Conservation (phyloP, 306 rosid genomes). For the Quercus mongolica region DNA sequence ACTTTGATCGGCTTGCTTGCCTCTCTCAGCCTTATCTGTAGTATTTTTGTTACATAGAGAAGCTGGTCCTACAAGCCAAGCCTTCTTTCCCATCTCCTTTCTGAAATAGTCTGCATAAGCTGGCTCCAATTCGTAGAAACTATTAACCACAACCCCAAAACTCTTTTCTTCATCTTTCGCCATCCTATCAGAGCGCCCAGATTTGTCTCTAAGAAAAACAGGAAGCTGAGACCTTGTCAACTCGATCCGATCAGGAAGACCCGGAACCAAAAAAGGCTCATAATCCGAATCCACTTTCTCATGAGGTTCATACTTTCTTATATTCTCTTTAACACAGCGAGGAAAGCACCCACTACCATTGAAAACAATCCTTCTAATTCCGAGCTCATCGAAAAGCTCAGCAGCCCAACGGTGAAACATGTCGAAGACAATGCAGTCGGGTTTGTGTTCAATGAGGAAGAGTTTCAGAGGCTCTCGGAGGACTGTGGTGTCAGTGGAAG, state of each 20-base stretch:
- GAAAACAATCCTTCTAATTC: slow-evolving; percentile 39
- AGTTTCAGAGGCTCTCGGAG: slow-evolving; percentile 44
- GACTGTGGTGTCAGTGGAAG: slow-evolving; percentile 30
- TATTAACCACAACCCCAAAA: slow-evolving; percentile 48
- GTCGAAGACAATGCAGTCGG: slow-evolving; percentile 56
- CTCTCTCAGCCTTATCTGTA: slow-evolving; percentile 43
- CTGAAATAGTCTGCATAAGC: slow-evolving; percentile 38
- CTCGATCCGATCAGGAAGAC: slow-evolving; percentile 43
- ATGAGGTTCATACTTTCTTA: slow-evolving; percentile 5
- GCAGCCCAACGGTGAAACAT: slow-evolving; percentile 53
- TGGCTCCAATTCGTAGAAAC: slow-evolving; percentile 55
- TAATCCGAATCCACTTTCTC: slow-evolving; percentile 37
- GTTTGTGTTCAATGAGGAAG: slow-evolving; percentile 29
- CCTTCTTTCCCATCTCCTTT: slow-evolving; percentile 26
- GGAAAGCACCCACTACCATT: slow-evolving; percentile 53
- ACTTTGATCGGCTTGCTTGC: slow-evolving; percentile 31
- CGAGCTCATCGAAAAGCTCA: slow-evolving; percentile 27
- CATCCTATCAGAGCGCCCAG: slow-evolving; percentile 11
- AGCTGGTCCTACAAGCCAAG: slow-evolving; percentile 61
- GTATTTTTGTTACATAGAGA: slow-evolving; percentile 40
- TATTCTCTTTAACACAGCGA: slow-evolving; percentile 32
- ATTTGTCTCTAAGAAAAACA: slow-evolving; percentile 8
- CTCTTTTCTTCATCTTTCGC: slow-evolving; percentile 30
- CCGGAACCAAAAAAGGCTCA: slow-evolving; percentile 41
- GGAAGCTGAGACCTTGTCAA: slow-evolving; percentile 56